Conservation (phyloP, 2,329 filamentous ascomycete species). For the Epichloe brachyelytri region DNA sequence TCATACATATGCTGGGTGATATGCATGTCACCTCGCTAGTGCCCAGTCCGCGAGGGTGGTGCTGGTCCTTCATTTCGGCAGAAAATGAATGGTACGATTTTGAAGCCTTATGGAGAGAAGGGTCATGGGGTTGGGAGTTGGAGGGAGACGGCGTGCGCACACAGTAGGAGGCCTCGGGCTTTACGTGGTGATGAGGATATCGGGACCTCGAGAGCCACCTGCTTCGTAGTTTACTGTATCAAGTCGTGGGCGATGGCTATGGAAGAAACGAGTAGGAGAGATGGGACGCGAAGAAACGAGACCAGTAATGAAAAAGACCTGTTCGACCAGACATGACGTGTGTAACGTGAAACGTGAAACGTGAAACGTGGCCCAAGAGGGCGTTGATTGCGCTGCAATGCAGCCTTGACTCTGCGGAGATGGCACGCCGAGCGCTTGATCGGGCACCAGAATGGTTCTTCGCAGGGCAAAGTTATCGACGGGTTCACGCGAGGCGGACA, state of each 20-base stretch:
- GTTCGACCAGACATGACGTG: neutral
- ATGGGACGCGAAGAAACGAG: neutral
- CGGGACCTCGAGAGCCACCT: neutral
- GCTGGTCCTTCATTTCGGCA: neutral
- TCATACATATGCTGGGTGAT: constrained; percentile 1
- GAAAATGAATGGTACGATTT: neutral
- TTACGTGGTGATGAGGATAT: neutral
- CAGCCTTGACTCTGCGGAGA: too few relatives aligned
- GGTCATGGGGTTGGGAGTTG: neutral
- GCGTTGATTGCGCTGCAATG: too few relatives aligned
- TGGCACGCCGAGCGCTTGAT: too few relatives aligned
- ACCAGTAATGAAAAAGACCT: neutral
- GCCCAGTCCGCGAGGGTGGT: neutral
- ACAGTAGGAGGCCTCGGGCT: neutral
- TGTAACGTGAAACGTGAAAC: too few relatives aligned
- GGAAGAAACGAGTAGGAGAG: neutral
- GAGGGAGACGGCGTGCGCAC: neutral
- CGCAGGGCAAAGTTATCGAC: too few relatives aligned
- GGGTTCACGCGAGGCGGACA: too few relatives aligned
- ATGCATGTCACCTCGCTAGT: neutral
- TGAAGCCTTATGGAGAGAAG: neutral
- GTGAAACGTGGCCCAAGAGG: too few relatives aligned
- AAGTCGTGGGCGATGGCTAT: neutral
- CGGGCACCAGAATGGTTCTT: too few relatives aligned
- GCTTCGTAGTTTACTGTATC: neutral